Base-by-base conservation (phyloP, 306 rosid genomes). In the Crataegus laevigata region DNA sequence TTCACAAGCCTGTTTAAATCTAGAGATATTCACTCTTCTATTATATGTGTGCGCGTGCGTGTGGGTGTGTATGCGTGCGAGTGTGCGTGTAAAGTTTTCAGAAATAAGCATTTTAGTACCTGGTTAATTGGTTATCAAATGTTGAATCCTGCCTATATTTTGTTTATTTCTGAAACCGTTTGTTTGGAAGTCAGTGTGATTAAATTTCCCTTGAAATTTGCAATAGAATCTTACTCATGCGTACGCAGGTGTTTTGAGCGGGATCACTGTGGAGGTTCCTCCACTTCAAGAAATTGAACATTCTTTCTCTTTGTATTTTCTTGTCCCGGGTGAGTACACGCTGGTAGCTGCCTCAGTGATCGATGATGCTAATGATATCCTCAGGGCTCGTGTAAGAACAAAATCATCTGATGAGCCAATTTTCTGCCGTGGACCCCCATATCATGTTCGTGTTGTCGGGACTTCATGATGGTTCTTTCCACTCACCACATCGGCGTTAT, bases 391-490 rank as follows among this genome's bases (percentile, higher is more conserved):
- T 24, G 98, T 96, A 1, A 89, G 85, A 78, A 78, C 99, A 32
- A 75, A 77, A 43, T 89, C 89, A 10, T 82, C 93, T 0, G 90
- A 88, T 9, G 99, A 89, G 83, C 93, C 98, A 3, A 94, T 94
- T 57, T 88, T 94, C 90, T 92, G 97, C 52, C 89, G 96, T 1
- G 99, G 99, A 54, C 98, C 97, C 25, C 97, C 97, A 4, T 94
- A 89, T 82, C 96, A 89, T 55, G 88, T 90, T 52, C 86, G 84
- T n/a, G 91, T 89, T 70, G 83, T 78, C 52, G 98, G 96, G 21
- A 87, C 87, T 71, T 81, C 86, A 2, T 92, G 80, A 82, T 18
- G 36, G 40, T 64, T 42, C 38, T n/a, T 24, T 11, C 66, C 22
- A 28, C 28, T 28, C 26, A 34, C 18, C 11, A 28, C 29, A 54